Base-by-base conservation (phyloP, 352 stramenopile species). In the Phytophthora sp. region DNA sequence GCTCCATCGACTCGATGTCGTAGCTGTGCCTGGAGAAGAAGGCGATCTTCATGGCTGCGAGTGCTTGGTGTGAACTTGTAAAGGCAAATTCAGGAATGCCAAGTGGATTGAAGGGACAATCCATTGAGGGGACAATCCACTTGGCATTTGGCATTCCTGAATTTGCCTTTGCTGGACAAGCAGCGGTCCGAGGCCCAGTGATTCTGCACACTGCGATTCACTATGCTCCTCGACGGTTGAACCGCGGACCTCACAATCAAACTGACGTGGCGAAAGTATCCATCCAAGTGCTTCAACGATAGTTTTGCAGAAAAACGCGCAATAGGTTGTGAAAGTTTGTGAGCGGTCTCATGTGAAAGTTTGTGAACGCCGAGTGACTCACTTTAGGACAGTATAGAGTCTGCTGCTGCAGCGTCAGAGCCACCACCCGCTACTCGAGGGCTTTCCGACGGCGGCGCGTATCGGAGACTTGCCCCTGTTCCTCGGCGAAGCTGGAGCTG, bases 1-100 rank as follows among this genome's bases (percentile, higher is more conserved):
- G 38, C 27, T 79, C 69, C 53, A 91, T 79, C 20, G 76, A 82
- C 31, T 88, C 70, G 23, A 85, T 84, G 66, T 94, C 82, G 69
- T 94, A 91, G 44, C 59, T 76, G 62, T 89, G 84, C 5, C 79
- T 73, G 15, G 84, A 94, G 65, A 91, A 91, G 72, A 91, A 90
- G 30, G 80, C 80, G 67, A 94, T 86, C 66, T 88, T 79, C 79
- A 92, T 65, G 45, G 3, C 84, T 2, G 18, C 10, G 7, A 10
- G 31, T 59, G 23, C 23, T 62, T 43, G 23, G 37, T 51, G 48
- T 44, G 54, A 50, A 39, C 23, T 38, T 12, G 42, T n/a, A n/a
- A n/a, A n/a, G 13, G 63, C 54, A 66, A 66, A 61, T 69, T 66
- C 23, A 46, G 52, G 48, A 78, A 62, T 76, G 66, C 8, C 20